Conservation (phyloP, 371 early-diverging fungal species). For the Nematocida ausubeli region DNA sequence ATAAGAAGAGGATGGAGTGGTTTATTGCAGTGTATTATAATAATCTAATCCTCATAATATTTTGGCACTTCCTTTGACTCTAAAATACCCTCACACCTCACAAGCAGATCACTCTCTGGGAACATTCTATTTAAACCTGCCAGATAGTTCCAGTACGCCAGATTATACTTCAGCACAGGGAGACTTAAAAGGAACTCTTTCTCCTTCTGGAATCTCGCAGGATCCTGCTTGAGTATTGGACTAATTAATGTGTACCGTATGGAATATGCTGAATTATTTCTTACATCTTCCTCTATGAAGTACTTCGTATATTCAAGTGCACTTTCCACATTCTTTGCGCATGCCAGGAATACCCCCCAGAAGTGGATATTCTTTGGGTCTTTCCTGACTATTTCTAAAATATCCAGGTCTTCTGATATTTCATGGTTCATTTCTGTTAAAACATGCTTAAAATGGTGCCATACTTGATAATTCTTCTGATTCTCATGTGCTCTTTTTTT, state of each 20-base stretch:
- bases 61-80: background rate
- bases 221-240: background rate
- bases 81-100: background rate
- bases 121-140: background rate
- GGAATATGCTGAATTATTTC: constrained; percentile 47
- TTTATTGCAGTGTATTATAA: too few relatives aligned
- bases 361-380: constrained; percentile 55
- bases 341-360: constrained; percentile 43
- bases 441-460: constrained; percentile 42
- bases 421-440: constrained; percentile 1
- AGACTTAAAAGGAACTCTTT: constrained; percentile 23
- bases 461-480: constrained; percentile 47
- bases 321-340: background rate
- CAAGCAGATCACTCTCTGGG: background rate
- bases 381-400: constrained; percentile 25
- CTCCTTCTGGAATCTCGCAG: background rate
- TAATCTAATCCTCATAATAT: constrained; percentile 29
- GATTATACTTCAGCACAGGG: constrained; percentile 18
- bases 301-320: constrained; percentile 29
- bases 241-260: constrained; percentile 27
- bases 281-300: constrained; percentile 25
- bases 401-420: constrained; percentile 28
- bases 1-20: too few relatives aligned
- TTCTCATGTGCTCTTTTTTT: constrained; percentile 11
- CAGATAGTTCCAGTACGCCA: constrained; percentile 53